Evolutionary conservation across 1,139 yeast genomes (phyloP).

Genomic region (Candida glucosophila): DNA sequence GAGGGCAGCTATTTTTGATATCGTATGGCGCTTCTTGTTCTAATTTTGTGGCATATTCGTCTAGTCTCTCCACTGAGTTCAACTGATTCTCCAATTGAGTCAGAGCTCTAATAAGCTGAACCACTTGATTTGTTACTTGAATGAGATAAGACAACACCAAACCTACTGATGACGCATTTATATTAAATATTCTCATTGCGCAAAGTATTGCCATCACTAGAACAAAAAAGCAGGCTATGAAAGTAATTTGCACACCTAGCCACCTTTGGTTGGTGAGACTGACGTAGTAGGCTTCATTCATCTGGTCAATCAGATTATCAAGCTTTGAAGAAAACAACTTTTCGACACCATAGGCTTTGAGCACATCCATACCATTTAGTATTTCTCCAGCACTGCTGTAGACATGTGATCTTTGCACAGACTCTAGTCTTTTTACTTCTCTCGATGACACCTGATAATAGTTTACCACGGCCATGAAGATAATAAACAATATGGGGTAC

Average conservation of each 20-base stretch:
- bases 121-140: slow-evolving; percentile 42
- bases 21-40: slow-evolving; percentile 37
- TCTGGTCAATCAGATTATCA: slow-evolving; percentile 44
- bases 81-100: slow-evolving; percentile 78
- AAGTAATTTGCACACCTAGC: slow-evolving; percentile 64
- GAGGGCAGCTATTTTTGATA: slow-evolving; percentile 48
- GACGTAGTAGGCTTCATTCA: slow-evolving; percentile 69
- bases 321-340: slow-evolving; percentile 26
- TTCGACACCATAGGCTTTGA: slow-evolving; percentile 46
- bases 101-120: slow-evolving; percentile 43
- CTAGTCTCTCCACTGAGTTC: slow-evolving; percentile 77
- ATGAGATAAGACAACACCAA: slow-evolving; percentile 56
- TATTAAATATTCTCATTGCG: slow-evolving; percentile 54
- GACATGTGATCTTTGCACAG: slow-evolving; percentile 65
- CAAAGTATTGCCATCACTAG: slow-evolving; percentile 51
- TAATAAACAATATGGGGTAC: slow-evolving; percentile 29
- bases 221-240: slow-evolving; percentile 41
- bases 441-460: slow-evolving; percentile 65
- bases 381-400: slow-evolving; percentile 73
- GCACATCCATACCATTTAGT: slow-evolving; percentile 62
- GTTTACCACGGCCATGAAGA: slow-evolving; percentile 22
- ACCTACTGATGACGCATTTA: slow-evolving; percentile 64
- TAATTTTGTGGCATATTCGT: slow-evolving; percentile 50
- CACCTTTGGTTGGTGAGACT: slow-evolving; percentile 71
- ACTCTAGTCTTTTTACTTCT: slow-evolving; percentile 78